phyloP scores from a whole-genome alignment of 257 asterid species.

The Schizonepeta tenuifolia region DNA sequence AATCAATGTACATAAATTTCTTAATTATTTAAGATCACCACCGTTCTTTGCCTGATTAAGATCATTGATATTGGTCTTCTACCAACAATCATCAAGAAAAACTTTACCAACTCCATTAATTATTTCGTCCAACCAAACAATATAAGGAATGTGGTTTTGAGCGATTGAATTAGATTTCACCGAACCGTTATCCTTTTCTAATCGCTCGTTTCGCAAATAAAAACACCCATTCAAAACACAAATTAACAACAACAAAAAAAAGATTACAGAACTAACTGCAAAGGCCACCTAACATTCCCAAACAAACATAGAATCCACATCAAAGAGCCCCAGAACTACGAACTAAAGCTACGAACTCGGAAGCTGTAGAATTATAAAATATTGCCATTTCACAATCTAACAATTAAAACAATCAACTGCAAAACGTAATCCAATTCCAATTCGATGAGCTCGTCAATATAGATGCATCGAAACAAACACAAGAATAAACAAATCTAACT shows the following conservation, averaged over 20 bases:
- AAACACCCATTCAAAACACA: not conserved
- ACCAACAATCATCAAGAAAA: not conserved
- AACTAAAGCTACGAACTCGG: not conserved
- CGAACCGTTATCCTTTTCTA: not conserved
- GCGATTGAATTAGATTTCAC: not conserved
- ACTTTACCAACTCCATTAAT: conserved; percentile 4
- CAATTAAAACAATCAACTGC: not conserved
- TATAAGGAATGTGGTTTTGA: not conserved
- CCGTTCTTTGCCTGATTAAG: not conserved
- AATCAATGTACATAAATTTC: too few relatives aligned
- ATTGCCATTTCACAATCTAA: conserved; percentile 18
- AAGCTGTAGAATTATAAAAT: not conserved
- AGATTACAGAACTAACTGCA: not conserved
- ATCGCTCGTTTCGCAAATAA: conserved; percentile 8
- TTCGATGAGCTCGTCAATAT: not conserved
- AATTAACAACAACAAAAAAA: not conserved
- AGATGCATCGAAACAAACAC: conserved; percentile 1
- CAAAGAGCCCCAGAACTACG: conserved; percentile 11
- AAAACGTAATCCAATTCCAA: not conserved
- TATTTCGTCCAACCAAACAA: conserved; percentile 9
- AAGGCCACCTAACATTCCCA: conserved; percentile 5
- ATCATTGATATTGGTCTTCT: not conserved
- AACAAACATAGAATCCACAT: conserved; percentile 9
- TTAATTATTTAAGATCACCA: not conserved
- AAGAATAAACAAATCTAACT: not conserved